These are phyloP conservation scores for Artomyces pyxidatus DNA, from an alignment of 768 basidiomycete genomes.

Conservation along the genomic window DNA sequence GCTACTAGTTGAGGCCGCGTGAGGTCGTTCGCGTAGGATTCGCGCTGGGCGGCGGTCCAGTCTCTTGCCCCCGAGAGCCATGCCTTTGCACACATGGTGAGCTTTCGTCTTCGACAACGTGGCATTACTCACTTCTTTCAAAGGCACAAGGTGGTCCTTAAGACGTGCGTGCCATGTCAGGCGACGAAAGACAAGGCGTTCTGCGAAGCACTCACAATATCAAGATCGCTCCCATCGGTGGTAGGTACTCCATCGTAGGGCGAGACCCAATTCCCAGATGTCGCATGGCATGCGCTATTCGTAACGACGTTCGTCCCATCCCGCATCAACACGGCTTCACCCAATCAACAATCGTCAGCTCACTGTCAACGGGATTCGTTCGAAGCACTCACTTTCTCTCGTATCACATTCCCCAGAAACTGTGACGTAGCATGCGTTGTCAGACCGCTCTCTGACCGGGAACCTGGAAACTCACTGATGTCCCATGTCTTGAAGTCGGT, in stretches of 20 bases:
- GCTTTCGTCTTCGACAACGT: neutral
- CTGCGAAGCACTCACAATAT: conserved; percentile 32
- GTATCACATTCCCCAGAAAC: conserved; percentile 46
- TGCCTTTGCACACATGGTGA: conserved; percentile 25
- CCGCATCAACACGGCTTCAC: conserved; percentile 22
- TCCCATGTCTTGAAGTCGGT: conserved; percentile 41
- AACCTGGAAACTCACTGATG: conserved; percentile 28
- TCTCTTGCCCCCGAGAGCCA: conserved; percentile 47
- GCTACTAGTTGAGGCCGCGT: conserved; percentile 47
- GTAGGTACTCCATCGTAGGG: conserved; percentile 43
- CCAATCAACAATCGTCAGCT: conserved; percentile 41
- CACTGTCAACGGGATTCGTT: conserved; percentile 42
- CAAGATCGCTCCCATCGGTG: conserved; percentile 36
- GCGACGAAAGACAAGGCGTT: neutral
- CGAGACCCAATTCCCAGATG: conserved; percentile 45
- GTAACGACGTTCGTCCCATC: conserved; percentile 33
- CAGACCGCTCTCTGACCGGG: neutral
- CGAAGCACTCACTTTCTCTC: conserved; percentile 36
- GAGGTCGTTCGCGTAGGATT: conserved; percentile 48
- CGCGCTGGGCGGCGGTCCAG: conserved; percentile 43
- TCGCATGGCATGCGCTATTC: conserved; percentile 31
- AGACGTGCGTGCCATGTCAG: neutral
- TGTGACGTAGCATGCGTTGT: conserved; percentile 11
- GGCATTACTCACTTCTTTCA: conserved; percentile 34
- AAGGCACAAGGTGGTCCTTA: conserved; percentile 46